These are phyloP conservation scores for Pythium myriotylum DNA, from an alignment of 352 stramenopile genomes.

Conservation along the genomic window DNA sequence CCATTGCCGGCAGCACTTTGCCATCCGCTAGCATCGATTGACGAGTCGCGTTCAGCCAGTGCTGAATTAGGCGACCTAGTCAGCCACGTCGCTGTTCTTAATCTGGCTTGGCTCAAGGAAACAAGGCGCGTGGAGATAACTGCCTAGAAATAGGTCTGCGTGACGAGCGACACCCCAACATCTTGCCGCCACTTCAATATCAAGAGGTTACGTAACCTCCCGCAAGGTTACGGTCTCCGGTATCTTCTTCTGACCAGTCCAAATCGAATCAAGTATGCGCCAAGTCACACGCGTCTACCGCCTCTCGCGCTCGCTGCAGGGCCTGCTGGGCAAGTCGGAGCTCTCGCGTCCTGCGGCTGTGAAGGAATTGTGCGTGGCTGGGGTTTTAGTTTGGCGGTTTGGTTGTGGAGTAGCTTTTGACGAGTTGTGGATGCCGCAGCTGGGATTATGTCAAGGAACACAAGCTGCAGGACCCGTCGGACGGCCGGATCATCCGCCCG, in stretches of 20 bases:
- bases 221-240: not conserved
- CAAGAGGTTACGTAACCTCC: slow-evolving; percentile 2
- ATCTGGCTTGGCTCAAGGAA: not conserved
- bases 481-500: slow-evolving; percentile 70
- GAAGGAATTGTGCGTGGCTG: slow-evolving; percentile 81
- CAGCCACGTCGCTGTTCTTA: not conserved
- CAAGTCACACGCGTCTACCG: slow-evolving; percentile 51
- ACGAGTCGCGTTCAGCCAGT: not conserved
- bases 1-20: not conserved
- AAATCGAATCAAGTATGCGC: slow-evolving; percentile 4
- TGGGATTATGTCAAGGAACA: slow-evolving; percentile 81
- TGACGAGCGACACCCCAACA: not conserved
- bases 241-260: not conserved
- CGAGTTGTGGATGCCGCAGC: slow-evolving; percentile 27
- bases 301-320: slow-evolving; percentile 59
- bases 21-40: not conserved
- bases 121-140: not conserved
- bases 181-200: not conserved
- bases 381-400: slow-evolving; percentile 5
- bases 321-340: slow-evolving; percentile 66
- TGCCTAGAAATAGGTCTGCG: not conserved
- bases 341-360: slow-evolving; percentile 66
- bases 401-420: not conserved
- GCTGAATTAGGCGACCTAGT: not conserved
- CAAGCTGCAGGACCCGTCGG: slow-evolving; percentile 68